Conservation (phyloP, 169 alveolate species). For the Babesia microti region DNA sequence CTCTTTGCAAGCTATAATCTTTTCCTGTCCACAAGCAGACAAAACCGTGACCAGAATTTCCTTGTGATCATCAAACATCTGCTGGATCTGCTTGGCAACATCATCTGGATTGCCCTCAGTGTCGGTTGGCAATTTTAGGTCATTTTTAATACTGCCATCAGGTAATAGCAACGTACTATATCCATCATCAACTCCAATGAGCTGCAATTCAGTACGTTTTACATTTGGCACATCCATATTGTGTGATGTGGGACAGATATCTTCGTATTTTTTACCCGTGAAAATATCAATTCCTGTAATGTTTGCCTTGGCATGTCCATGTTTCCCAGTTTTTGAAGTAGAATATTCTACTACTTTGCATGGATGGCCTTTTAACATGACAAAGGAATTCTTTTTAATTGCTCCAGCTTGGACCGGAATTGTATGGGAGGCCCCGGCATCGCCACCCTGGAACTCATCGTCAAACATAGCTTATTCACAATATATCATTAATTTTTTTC, state of each 20-base stretch:
- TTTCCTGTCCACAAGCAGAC: slow-evolving; percentile 81
- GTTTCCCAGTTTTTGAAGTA: slow-evolving; percentile 97
- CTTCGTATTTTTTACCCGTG: slow-evolving; percentile 92
- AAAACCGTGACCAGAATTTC: slow-evolving; percentile 77
- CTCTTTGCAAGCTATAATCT: slow-evolving; percentile 71
- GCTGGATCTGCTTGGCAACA: slow-evolving; percentile 73
- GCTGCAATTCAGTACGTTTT: slow-evolving; percentile 80
- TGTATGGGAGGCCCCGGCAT: slow-evolving; percentile 92
- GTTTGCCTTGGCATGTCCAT: slow-evolving; percentile 98
- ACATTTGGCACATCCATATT: slow-evolving; percentile 93
- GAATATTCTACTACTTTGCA: slow-evolving; percentile 92
- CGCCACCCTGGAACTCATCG: slow-evolving; percentile 48
- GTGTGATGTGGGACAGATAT: slow-evolving; percentile 94
- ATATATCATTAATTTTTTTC: too few relatives aligned
- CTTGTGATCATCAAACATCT: slow-evolving; percentile 69
- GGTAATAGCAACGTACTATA: slow-evolving; percentile 82
- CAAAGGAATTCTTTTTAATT: slow-evolving; percentile 89
- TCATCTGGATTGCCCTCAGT: slow-evolving; percentile 83
- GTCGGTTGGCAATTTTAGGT: slow-evolving; percentile 87
- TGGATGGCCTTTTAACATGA: slow-evolving; percentile 94
- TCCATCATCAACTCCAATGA: slow-evolving; percentile 86
- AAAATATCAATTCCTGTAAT: slow-evolving; percentile 95
- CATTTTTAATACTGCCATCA: slow-evolving; percentile 89
- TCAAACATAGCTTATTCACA: too few relatives aligned
- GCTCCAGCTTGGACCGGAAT: slow-evolving; percentile 93